These are phyloP conservation scores for Lactifluus echinatus DNA, from an alignment of 768 basidiomycete genomes.

Conservation along the genomic window DNA sequence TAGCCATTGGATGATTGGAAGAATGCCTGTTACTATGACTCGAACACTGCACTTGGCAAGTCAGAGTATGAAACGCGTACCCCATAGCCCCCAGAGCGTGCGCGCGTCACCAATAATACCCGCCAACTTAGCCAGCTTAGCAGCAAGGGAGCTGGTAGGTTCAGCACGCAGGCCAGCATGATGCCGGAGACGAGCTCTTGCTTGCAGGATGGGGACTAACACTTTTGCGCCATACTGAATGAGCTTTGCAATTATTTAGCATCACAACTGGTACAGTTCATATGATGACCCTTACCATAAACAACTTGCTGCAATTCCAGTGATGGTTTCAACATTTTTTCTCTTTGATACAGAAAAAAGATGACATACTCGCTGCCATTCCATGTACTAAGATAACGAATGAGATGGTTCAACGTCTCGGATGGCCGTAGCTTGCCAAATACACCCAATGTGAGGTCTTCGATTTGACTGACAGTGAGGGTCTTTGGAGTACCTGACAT, in stretches of 20 bases:
- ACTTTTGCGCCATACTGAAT: slow-evolving; percentile 69
- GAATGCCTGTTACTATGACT: slow-evolving; percentile 40
- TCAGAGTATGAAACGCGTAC: slow-evolving; percentile 32
- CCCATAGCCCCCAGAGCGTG: slow-evolving; percentile 73
- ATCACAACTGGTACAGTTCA: neutral
- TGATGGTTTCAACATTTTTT: neutral
- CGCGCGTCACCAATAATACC: slow-evolving; percentile 56
- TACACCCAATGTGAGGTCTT: slow-evolving; percentile 54
- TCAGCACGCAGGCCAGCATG: slow-evolving; percentile 47
- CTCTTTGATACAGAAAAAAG: slow-evolving; percentile 9
- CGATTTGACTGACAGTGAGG: slow-evolving; percentile 42
- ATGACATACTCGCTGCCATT: slow-evolving; percentile 74
- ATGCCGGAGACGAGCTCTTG: slow-evolving; percentile 63
- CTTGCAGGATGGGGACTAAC: slow-evolving; percentile 51
- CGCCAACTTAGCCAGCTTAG: slow-evolving; percentile 45
- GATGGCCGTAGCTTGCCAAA: slow-evolving; percentile 53
- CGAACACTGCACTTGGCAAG: neutral
- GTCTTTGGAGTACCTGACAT: slow-evolving; percentile 49
- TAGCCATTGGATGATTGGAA: slow-evolving; percentile 76
- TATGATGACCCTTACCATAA: slow-evolving; percentile 41
- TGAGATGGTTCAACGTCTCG: slow-evolving; percentile 59
- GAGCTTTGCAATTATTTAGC: slow-evolving; percentile 36
- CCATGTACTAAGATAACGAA: slow-evolving; percentile 75
- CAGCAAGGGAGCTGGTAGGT: slow-evolving; percentile 47
- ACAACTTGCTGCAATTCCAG: slow-evolving; percentile 50